Conservation (phyloP, 345 rosid species). For the Firmiana major region DNA sequence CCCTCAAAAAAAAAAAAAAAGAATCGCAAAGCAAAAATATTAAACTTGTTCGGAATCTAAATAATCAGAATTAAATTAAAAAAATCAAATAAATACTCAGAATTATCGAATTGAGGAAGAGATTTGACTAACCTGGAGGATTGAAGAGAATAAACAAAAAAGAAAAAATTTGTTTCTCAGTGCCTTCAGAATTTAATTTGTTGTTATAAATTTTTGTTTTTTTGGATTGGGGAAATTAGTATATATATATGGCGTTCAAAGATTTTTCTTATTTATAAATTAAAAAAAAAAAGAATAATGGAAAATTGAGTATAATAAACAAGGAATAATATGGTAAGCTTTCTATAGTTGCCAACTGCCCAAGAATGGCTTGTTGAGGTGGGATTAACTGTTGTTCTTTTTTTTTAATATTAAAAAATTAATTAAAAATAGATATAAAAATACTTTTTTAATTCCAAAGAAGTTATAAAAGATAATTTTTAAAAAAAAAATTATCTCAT, state of each 20-base stretch:
- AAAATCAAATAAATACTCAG: neutral
- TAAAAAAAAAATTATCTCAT: no score
- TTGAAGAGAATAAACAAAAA: neutral
- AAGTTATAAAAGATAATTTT: no score
- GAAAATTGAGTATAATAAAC: slow-evolving; percentile 9
- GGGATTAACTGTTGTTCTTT: slow-evolving; percentile 18
- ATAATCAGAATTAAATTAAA: neutral
- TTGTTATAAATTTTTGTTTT: neutral
- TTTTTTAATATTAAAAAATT: no score
- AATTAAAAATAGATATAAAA: no score
- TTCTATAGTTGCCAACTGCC: slow-evolving; percentile 30
- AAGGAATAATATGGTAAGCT: slow-evolving; percentile 16
- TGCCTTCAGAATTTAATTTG: slow-evolving; percentile 1
- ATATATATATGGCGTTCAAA: slow-evolving; percentile 5
- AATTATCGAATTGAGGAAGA: slow-evolving; percentile 5
- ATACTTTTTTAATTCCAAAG: no score
- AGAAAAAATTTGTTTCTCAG: neutral
- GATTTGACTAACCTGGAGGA: slow-evolving; percentile 18
- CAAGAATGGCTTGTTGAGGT: slow-evolving; percentile 35
- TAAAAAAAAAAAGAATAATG: neutral
- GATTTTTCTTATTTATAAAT: neutral
- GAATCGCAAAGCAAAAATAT: neutral
- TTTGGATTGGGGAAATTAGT: neutral
- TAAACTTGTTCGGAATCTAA: neutral
- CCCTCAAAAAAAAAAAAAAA: no score